Evolutionary conservation across 768 basidiomycete species (phyloP).

Genomic region (Scleroderma bovista): DNA sequence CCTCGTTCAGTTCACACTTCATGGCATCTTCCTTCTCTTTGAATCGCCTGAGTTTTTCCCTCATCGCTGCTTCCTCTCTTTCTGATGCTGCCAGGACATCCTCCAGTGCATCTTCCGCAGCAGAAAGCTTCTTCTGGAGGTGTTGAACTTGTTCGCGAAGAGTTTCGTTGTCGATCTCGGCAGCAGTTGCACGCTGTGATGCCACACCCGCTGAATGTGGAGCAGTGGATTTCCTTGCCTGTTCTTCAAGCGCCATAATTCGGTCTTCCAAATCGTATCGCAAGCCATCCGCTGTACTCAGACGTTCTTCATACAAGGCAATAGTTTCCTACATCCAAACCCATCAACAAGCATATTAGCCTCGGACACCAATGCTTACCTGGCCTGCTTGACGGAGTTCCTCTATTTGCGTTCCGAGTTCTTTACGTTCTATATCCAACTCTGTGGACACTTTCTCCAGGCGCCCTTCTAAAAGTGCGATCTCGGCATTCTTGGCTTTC

Average conservation of each 20-base stretch:
- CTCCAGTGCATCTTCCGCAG: conserved; percentile 81
- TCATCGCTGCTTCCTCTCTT: conserved; percentile 60
- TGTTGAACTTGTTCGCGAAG: conserved; percentile 88
- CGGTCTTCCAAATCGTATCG: conserved; percentile 76
- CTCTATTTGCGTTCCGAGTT: conserved; percentile 70
- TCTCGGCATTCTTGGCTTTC: conserved; percentile 55
- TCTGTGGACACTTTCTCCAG: conserved; percentile 42
- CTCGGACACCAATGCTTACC: conserved; percentile 36
- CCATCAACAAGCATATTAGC: background rate
- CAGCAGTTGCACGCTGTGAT: conserved; percentile 49
- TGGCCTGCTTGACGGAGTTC: conserved; percentile 86
- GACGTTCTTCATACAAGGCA: conserved; percentile 86
- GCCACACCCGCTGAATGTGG: conserved; percentile 31
- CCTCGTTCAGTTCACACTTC: conserved; percentile 64
- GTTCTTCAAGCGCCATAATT: conserved; percentile 53
- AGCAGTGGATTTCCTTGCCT: conserved; percentile 28
- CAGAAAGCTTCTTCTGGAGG: conserved; percentile 67
- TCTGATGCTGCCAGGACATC: conserved; percentile 68
- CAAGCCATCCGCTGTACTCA: conserved; percentile 62
- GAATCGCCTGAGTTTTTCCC: conserved; percentile 58
- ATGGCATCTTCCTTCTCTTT: conserved; percentile 70
- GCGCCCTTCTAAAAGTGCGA: conserved; percentile 47
- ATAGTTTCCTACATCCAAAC: conserved; percentile 71
- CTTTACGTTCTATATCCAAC: conserved; percentile 53
- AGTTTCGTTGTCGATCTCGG: conserved; percentile 92